Base-by-base conservation (phyloP, 345 rosid genomes). In the Bruguiera sexangula region DNA sequence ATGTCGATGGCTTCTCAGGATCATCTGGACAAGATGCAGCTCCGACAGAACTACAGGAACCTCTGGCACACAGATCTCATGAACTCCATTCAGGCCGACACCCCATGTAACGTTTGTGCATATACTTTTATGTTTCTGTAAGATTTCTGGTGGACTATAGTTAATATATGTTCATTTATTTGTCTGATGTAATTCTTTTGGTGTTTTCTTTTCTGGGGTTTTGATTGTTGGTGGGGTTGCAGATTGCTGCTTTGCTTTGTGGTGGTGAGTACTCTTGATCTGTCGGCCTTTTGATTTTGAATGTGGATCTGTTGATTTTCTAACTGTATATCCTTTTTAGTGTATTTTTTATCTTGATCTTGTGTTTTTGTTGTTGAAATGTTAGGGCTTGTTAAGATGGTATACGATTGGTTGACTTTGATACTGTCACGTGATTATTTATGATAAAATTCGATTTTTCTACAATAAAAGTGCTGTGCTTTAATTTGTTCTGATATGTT, bases 21-120 rank as follows among this genome's bases (percentile, higher is more conserved):
- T 43, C 61, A 80, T 51, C 6, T 90, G 61, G 93, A 92, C 31
- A 96, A 96, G 95, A 84, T 96, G 97, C 87, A 96, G 83, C 55
- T 83, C 65, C 90, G 98, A 18, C 94, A 89, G 77, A 83, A 69
- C 55, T 96, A 90, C 78, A 87, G 94, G 69, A 92, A 96, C 62
- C 76, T 96, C 65, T 96, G 99, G 99, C 99, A 92, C 77, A 87
- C 89, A 48, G 90, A 92, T 78, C 96, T 96, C 65, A 72, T 83
- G 83, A 53, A 75, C 76, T 76, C 95, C 63, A 79, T 88, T 29
- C 80, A 85, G 71, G 87, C 84, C 29, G 98, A 92, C 56, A 74
- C 96, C 62, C 82, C 84, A 13, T 96, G 99, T 96, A 52, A 48
- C 43, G 4, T 64, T 21, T 31, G 4, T 67, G 13, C 46, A 36